Evolutionary conservation across 1,284 basidiomycete species (phyloP).

Genomic region (Ceratobasidium sp.): DNA sequence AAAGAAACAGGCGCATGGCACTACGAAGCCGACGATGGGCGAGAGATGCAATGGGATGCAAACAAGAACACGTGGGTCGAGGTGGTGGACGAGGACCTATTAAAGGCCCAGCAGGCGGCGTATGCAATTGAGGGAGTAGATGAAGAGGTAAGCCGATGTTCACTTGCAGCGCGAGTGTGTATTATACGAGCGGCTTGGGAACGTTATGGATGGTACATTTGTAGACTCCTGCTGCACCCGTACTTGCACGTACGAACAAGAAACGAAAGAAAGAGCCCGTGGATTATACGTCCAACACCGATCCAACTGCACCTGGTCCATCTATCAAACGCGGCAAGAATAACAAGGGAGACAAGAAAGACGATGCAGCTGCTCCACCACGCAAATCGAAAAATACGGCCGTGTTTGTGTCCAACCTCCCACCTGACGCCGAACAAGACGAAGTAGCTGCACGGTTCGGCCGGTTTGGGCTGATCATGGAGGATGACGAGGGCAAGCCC

Average conservation of each 20-base stretch:
- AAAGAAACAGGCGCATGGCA: slow-evolving; percentile 80
- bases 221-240: slow-evolving; percentile 83
- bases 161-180: slow-evolving; percentile 26
- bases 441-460: slow-evolving; percentile 85
- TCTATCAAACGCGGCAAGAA: slow-evolving; percentile 71
- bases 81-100: slow-evolving; percentile 82
- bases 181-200: slow-evolving; percentile 37
- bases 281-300: slow-evolving; percentile 72
- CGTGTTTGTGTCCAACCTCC: slow-evolving; percentile 88
- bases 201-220: slow-evolving; percentile 19
- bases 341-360: slow-evolving; percentile 55
- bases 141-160: slow-evolving; percentile 72
- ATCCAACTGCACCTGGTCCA: slow-evolving; percentile 54
- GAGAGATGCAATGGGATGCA: slow-evolving; percentile 87
- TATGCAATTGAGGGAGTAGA: slow-evolving; percentile 91
- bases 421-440: slow-evolving; percentile 73
- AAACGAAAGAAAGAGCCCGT: slow-evolving; percentile 76
- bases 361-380: slow-evolving; percentile 50
- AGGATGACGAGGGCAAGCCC: slow-evolving; percentile 85
- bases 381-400: slow-evolving; percentile 87
- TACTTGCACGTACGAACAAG: slow-evolving; percentile 74
- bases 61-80: slow-evolving; percentile 79
- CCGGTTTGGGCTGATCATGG: slow-evolving; percentile 90
- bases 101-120: slow-evolving; percentile 88
- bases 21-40: slow-evolving; percentile 86